Conservation (phyloP, 805 yeast genomes). For the Wickerhamomyces canadensis region DNA sequence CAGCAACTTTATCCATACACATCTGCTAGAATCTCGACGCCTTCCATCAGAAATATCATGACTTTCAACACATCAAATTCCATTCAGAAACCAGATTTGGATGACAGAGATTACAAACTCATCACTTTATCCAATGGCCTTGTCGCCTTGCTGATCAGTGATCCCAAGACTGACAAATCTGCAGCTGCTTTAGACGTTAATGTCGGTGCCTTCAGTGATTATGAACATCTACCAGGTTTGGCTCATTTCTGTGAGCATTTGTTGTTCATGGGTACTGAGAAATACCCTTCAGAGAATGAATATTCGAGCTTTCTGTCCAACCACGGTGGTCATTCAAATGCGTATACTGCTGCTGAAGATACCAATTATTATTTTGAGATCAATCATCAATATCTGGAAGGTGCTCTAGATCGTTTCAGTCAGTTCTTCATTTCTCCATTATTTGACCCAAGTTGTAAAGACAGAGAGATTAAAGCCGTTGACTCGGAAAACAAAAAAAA, state of each 20-base stretch:
- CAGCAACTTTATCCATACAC: too few relatives aligned
- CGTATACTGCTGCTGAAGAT: conserved; percentile 83
- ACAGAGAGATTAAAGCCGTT: conserved; percentile 89
- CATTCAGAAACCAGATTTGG: conserved; percentile 42
- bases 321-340: conserved; percentile 88
- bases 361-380: conserved; percentile 91
- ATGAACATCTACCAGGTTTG: conserved; percentile 56
- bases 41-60: conserved; percentile 4
- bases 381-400: conserved; percentile 66
- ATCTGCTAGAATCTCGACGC: background rate
- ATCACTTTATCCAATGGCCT: conserved; percentile 54
- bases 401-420: conserved; percentile 88
- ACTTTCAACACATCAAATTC: conserved; percentile 20
- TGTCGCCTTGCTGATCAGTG: conserved; percentile 59
- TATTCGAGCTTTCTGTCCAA: conserved; percentile 70
- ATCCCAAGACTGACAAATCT: conserved; percentile 64
- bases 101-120: conserved; percentile 71
- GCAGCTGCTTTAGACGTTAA: conserved; percentile 79
- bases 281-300: conserved; percentile 75
- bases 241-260: conserved; percentile 78
- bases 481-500: conserved; percentile 95
- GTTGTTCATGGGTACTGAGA: conserved; percentile 74
- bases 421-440: conserved; percentile 89
- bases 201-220: conserved; percentile 73
- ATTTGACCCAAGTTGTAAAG: conserved; percentile 69